These are phyloP conservation scores for Alternaria ventricosa DNA, from an alignment of 2,329 filamentous ascomycete genomes.

Conservation along the genomic window DNA sequence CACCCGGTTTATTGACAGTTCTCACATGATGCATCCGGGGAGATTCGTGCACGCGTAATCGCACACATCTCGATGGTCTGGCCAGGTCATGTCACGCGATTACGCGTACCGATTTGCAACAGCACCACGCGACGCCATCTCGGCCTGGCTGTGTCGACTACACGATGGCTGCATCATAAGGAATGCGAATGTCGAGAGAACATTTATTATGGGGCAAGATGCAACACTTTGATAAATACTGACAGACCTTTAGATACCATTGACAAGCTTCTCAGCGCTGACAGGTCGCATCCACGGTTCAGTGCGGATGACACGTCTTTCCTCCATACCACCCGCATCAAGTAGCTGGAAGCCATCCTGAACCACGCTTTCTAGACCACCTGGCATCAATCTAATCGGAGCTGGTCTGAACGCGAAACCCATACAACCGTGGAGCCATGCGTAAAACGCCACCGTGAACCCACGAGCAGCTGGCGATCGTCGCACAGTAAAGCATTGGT, in stretches of 20 bases:
- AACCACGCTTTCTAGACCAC: slow-evolving; percentile 29
- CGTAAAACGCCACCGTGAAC: slow-evolving; percentile 48
- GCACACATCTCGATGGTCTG: not conserved
- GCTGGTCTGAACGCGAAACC: slow-evolving; percentile 31
- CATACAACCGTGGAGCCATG: slow-evolving; percentile 38
- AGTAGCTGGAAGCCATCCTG: slow-evolving; percentile 21
- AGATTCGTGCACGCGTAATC: not conserved
- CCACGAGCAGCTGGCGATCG: slow-evolving; percentile 20
- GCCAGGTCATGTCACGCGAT: not conserved
- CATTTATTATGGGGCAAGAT: not conserved
- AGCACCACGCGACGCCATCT: not conserved
- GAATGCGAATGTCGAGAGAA: not conserved
- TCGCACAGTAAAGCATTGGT: slow-evolving; percentile 40
- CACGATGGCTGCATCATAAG: no score
- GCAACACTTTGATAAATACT: not conserved
- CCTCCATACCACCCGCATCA: slow-evolving; percentile 31
- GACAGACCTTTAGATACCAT: slow-evolving; percentile 10
- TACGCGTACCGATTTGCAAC: not conserved
- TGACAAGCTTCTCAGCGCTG: slow-evolving; percentile 51
- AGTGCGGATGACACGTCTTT: slow-evolving; percentile 19
- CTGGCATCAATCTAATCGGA: slow-evolving; percentile 36
- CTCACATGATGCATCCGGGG: not conserved
- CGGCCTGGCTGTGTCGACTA: not conserved
- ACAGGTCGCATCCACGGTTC: slow-evolving; percentile 50
- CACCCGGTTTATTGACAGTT: not conserved